Percentiles rank a stretch among this genome's conserved stretches.
Conservation (phyloP, 441 rosid genomes). For the Jatropha podagrica region DNA sequence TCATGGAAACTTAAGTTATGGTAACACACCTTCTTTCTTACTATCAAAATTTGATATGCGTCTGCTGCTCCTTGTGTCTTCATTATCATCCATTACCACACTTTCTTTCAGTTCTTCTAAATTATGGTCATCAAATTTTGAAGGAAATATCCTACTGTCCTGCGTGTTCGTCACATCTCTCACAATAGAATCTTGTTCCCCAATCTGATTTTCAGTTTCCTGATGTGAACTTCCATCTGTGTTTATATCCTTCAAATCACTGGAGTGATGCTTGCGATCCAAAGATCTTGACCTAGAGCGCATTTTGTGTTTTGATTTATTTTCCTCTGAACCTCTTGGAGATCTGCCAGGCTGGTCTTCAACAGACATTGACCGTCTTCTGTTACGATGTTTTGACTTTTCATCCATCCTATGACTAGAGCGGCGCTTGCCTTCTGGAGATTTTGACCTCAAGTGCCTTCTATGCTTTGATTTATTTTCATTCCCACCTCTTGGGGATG, state of each 20-base stretch:
- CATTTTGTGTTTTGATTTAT: slow-evolving; percentile 39
- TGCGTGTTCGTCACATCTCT: slow-evolving; percentile 20
- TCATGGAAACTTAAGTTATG: slow-evolving; percentile 18
- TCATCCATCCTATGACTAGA: slow-evolving; percentile 40
- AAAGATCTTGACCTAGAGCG: slow-evolving; percentile 41
- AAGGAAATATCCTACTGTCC: slow-evolving; percentile 19
- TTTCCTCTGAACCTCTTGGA: slow-evolving; percentile 45
- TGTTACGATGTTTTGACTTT: slow-evolving; percentile 47
- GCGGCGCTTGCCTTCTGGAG: slow-evolving; percentile 48
- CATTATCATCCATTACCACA: slow-evolving; percentile 20
- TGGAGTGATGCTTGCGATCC: slow-evolving; percentile 33
- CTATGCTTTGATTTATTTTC: slow-evolving; percentile 47
- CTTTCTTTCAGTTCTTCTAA: slow-evolving; percentile 30
- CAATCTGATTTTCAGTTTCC: slow-evolving; percentile 20
- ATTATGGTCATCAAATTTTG: slow-evolving; percentile 30
- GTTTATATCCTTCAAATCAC: slow-evolving; percentile 25
- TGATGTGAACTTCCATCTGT: slow-evolving; percentile 29
- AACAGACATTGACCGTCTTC: slow-evolving; percentile 47
- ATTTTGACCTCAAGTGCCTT: slow-evolving; percentile 55
- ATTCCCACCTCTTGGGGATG: slow-evolving; percentile 51
- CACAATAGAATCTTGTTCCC: slow-evolving; percentile 23
- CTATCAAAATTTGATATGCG: slow-evolving; percentile 9
- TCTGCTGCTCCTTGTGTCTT: slow-evolving; percentile 23
- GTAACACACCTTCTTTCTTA: slow-evolving; percentile 23
- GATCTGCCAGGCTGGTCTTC: slow-evolving; percentile 45